Evolutionary conservation across 2,329 filamentous ascomycete genomes (phyloP).

Genomic region (Ascochyta clinopodiicola): DNA sequence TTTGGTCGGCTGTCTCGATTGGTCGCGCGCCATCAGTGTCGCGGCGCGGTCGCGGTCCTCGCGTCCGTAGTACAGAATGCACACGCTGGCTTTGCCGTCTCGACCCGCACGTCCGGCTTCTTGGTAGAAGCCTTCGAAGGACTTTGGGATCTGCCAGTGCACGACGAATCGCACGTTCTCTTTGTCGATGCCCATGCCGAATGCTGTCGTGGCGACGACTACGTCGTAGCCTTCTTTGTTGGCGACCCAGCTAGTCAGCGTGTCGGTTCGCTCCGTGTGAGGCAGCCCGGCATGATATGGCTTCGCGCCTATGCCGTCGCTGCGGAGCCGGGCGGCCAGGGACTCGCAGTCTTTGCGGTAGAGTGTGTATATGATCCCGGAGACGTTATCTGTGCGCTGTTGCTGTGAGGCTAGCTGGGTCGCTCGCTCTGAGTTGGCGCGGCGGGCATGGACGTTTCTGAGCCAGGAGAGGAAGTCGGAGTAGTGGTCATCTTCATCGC

Average conservation of each 20-base stretch:
- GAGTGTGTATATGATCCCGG: slow-evolving; percentile 81
- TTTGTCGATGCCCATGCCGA: slow-evolving; percentile 98
- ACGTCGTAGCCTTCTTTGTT: slow-evolving; percentile 82
- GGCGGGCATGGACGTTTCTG: slow-evolving; percentile 72
- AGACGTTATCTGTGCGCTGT: slow-evolving; percentile 66
- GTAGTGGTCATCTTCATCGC: slow-evolving; percentile 76
- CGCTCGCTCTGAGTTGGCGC: slow-evolving; percentile 63
- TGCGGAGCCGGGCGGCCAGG: slow-evolving; percentile 69
- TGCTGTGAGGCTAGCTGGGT: slow-evolving; percentile 62
- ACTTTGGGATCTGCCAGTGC: slow-evolving; percentile 93
- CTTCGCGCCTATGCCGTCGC: slow-evolving; percentile 74
- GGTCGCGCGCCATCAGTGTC: slow-evolving; percentile 56
- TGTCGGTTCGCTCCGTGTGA: slow-evolving; percentile 71
- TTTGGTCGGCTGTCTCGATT: slow-evolving; percentile 58
- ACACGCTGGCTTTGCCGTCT: slow-evolving; percentile 85
- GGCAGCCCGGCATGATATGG: slow-evolving; percentile 75
- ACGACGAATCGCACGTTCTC: slow-evolving; percentile 92
- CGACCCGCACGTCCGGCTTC: slow-evolving; percentile 91
- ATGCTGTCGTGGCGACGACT: slow-evolving; percentile 93
- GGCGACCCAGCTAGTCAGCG: slow-evolving; percentile 73
- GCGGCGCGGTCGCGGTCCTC: slow-evolving; percentile 82
- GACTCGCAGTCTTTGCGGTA: slow-evolving; percentile 77
- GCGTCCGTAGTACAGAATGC: slow-evolving; percentile 88
- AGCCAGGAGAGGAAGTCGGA: slow-evolving; percentile 80
- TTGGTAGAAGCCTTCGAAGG: slow-evolving; percentile 95